These are phyloP conservation scores for Termitomyces sp. DNA, from an alignment of 768 basidiomycete species.

Conservation along the genomic window DNA sequence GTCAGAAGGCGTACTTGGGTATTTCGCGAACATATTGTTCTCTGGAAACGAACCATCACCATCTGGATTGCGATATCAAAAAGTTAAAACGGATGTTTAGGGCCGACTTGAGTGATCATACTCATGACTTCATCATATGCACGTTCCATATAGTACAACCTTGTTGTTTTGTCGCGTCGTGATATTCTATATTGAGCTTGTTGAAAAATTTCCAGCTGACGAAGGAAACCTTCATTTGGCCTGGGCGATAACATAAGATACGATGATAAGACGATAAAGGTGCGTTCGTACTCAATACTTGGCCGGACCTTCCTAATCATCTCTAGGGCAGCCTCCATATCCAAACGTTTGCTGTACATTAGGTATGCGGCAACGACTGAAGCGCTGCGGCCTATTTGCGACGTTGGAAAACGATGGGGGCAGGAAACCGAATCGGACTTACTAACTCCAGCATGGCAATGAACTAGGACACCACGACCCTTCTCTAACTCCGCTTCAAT, in stretches of 20 bases:
- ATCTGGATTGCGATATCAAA: constrained; percentile 37
- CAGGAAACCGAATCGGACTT: constrained; percentile 24
- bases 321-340: constrained; percentile 59
- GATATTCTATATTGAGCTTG: constrained; percentile 65
- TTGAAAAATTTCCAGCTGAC: constrained; percentile 79
- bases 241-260: constrained; percentile 30
- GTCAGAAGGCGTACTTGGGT: constrained; percentile 60
- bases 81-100: constrained; percentile 12
- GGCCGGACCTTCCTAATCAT: constrained; percentile 66
- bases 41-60: constrained; percentile 65
- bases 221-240: constrained; percentile 81
- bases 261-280: not conserved
- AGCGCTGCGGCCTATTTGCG: constrained; percentile 64
- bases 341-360: constrained; percentile 65
- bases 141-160: constrained; percentile 82
- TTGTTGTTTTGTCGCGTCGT: constrained; percentile 59
- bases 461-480: constrained; percentile 75
- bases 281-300: constrained; percentile 49
- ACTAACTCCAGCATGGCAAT: constrained; percentile 91
- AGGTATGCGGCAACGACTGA: constrained; percentile 86
- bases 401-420: not conserved
- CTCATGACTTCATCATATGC: constrained; percentile 74
- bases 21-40: constrained; percentile 73
- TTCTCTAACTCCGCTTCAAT: constrained; percentile 77
- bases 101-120: constrained; percentile 31